These are phyloP conservation scores for Fusarium foetens DNA, from an alignment of 2,329 filamentous ascomycete species.

Conservation along the genomic window DNA sequence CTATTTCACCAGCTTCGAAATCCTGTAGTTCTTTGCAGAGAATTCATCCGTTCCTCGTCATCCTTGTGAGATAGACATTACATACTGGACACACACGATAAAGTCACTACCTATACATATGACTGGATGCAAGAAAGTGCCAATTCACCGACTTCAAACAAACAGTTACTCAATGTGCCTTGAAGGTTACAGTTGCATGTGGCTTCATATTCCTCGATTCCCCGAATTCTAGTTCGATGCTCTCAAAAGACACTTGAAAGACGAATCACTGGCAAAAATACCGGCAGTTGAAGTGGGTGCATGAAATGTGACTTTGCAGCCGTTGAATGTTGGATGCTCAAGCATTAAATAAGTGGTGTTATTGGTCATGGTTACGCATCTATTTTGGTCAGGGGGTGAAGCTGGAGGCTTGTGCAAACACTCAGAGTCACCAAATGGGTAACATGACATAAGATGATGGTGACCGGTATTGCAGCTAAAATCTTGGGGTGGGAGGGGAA, in stretches of 20 bases:
- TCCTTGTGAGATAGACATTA: neutral
- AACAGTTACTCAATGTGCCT: constrained; percentile 20
- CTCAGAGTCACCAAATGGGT: constrained; percentile 6
- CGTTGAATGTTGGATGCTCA: constrained; percentile 15
- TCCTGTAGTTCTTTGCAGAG: neutral
- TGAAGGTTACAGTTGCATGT: constrained; percentile 25
- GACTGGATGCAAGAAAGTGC: constrained; percentile 3
- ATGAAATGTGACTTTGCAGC: constrained; percentile 16
- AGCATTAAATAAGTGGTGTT: constrained; percentile 8
- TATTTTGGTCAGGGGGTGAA: constrained; percentile 26
- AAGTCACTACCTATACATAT: neutral
- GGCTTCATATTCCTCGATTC: neutral
- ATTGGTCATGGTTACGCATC: constrained; percentile 25
- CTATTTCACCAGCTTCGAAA: neutral
- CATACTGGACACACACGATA: neutral
- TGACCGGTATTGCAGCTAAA: neutral
- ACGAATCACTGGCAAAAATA: constrained; percentile 8
- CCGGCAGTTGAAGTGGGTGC: constrained; percentile 39
- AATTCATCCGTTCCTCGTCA: neutral
- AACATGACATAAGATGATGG: constrained; percentile 1
- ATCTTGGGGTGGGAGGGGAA: constrained; percentile 10
- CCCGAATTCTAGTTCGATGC: neutral
- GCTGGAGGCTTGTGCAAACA: constrained; percentile 16
- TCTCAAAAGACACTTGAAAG: constrained; percentile 14
- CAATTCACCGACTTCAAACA: constrained; percentile 9